Percentiles rank a stretch among this genome's conserved stretches.
phyloP scores from a whole-genome alignment of 148 eudicot genomes.

The Silene latifolia region DNA sequence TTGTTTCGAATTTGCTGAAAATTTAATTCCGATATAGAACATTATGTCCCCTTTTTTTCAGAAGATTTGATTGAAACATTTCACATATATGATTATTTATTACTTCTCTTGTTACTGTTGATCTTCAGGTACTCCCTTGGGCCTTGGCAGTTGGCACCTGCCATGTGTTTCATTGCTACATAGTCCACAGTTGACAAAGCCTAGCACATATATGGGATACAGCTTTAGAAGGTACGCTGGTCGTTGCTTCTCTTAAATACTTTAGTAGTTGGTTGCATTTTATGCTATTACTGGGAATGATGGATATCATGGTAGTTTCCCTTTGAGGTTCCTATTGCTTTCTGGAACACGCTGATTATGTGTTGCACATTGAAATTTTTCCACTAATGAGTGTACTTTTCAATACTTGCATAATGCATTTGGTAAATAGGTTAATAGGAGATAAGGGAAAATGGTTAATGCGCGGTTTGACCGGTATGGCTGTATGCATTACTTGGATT shows the following conservation, averaged over 20 bases:
- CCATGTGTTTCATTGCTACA: not conserved
- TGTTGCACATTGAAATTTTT: constrained; percentile 1
- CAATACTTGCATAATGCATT: not conserved
- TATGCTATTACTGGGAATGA: constrained; percentile 1
- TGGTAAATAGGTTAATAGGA: not conserved
- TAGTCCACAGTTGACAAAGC: constrained; percentile 8
- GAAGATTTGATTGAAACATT: not conserved
- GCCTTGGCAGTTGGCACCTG: not conserved
- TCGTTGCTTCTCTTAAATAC: constrained; percentile 1
- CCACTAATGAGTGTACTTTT: not conserved
- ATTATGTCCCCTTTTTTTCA: not conserved
- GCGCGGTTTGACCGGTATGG: not conserved
- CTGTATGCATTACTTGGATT: not conserved
- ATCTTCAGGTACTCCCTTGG: constrained; percentile 9
- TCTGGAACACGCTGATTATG: not conserved
- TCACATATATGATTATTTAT: not conserved
- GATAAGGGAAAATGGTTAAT: not conserved
- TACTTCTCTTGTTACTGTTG: not conserved
- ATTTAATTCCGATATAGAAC: not conserved
- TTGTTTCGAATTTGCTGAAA: not conserved
- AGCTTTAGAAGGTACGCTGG: constrained; percentile 15
- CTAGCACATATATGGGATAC: constrained; percentile 11
- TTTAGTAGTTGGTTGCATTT: not conserved
- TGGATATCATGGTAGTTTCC: constrained; percentile 1
- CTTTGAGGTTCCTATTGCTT: constrained; percentile 6